Conservation (phyloP, 2,329 filamentous ascomycete genomes). For the Neofusicoccum umdonicola region DNA sequence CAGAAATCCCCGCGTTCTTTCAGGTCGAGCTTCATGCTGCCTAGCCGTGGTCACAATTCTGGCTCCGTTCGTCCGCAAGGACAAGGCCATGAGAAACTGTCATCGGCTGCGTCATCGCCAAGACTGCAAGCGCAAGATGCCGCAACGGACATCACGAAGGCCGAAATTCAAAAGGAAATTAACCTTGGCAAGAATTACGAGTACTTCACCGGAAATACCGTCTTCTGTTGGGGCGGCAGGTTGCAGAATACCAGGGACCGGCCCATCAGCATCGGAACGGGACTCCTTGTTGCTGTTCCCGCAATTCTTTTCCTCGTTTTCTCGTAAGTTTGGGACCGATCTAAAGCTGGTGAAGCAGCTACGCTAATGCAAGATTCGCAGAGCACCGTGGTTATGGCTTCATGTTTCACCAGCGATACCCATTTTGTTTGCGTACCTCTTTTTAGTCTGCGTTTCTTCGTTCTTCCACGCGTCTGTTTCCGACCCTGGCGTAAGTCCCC, state of each 20-base stretch:
- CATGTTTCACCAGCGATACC: conserved; percentile 86
- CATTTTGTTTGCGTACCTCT: conserved; percentile 86
- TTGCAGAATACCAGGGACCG: conserved; percentile 83
- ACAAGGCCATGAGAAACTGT: conserved; percentile 75
- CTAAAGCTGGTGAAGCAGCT: neutral
- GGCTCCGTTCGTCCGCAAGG: conserved; percentile 32
- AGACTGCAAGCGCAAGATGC: conserved; percentile 53
- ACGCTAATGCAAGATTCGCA: conserved; percentile 31
- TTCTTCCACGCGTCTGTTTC: conserved; percentile 90
- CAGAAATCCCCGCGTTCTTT: conserved; percentile 16
- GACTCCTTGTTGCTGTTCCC: conserved; percentile 74
- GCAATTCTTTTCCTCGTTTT: conserved; percentile 79
- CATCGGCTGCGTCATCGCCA: conserved; percentile 75
- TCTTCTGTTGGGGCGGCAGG: conserved; percentile 83
- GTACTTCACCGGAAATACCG: conserved; percentile 90
- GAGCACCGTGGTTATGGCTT: conserved; percentile 79
- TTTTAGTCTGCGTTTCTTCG: conserved; percentile 85
- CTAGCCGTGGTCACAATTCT: conserved; percentile 54
- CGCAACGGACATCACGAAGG: conserved; percentile 37
- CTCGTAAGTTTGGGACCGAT: conserved; percentile 52
- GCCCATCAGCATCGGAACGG: conserved; percentile 87
- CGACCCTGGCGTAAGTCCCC: conserved; percentile 78
- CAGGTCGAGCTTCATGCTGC: conserved; percentile 52
- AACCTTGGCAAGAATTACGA: conserved; percentile 74
- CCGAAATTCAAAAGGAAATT: neutral